Conservation (phyloP, 495 filamentous ascomycete species). For the Tuber brumale region DNA sequence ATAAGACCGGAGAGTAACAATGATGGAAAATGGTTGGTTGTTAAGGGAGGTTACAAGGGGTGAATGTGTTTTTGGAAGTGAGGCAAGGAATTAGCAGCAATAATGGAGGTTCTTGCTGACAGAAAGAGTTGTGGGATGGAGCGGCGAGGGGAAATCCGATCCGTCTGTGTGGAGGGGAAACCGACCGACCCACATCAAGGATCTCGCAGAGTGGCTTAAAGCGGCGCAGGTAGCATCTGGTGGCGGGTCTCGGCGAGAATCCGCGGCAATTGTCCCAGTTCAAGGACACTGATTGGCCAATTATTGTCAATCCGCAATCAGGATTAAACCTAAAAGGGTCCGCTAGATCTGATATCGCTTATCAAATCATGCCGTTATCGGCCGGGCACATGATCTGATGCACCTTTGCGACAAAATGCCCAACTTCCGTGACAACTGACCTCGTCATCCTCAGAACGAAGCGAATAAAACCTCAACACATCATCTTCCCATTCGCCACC, state of each 20-base stretch:
- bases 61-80: not conserved
- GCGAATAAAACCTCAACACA: constrained; percentile 5
- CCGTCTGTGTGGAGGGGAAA: not conserved
- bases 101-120: not conserved
- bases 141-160: not conserved
- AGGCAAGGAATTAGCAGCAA: not conserved
- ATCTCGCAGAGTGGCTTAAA: constrained; percentile 4
- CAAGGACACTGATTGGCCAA: not conserved
- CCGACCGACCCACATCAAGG: not conserved
- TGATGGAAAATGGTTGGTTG: not conserved
- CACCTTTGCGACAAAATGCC: not conserved
- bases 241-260: not conserved
- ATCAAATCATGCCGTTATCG: not conserved
- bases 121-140: not conserved
- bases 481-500: not conserved
- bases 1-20: not conserved
- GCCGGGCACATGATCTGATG: not conserved
- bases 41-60: not conserved
- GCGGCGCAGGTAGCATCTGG: not conserved
- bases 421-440: not conserved
- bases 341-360: not conserved
- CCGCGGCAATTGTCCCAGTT: not conserved
- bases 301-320: not conserved
- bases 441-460: not conserved
- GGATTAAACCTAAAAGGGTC: not conserved